phyloP scores from a whole-genome alignment of 2,329 filamentous ascomycete genomes.

The Orbilia oligospora region DNA sequence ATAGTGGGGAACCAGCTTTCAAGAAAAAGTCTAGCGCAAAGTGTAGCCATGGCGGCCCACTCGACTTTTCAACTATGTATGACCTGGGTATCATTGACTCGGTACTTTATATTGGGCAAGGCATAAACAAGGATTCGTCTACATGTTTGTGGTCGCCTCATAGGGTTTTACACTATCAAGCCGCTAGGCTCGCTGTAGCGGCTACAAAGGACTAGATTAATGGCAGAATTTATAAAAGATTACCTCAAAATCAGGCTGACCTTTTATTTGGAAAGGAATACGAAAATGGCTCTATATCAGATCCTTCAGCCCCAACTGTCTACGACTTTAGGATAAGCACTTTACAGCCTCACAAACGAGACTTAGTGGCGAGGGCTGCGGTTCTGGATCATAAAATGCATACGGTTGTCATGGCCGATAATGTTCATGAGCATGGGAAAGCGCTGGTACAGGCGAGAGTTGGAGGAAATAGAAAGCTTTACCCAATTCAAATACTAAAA shows the following conservation, averaged over 20 bases:
- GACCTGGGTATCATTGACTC: not conserved
- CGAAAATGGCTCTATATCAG: not conserved
- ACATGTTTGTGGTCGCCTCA: slow-evolving; percentile 41
- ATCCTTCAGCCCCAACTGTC: not conserved
- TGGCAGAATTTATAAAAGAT: slow-evolving; percentile 11
- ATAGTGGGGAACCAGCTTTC: slow-evolving; percentile 36
- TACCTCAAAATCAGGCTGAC: not conserved
- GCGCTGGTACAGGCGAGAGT: slow-evolving; percentile 4
- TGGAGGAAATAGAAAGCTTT: slow-evolving; percentile 20
- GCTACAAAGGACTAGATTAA: slow-evolving; percentile 41
- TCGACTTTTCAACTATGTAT: slow-evolving; percentile 23
- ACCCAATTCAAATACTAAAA: slow-evolving; percentile 31
- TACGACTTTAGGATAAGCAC: slow-evolving; percentile 14
- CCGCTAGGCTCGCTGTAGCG: not conserved
- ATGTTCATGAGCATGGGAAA: slow-evolving; percentile 38
- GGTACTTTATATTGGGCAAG: slow-evolving; percentile 23
- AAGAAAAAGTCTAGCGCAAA: slow-evolving; percentile 23
- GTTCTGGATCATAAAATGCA: slow-evolving; percentile 14
- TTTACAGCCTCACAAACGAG: slow-evolving; percentile 29
- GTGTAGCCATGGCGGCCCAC: slow-evolving; percentile 46
- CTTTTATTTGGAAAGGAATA: slow-evolving; percentile 28
- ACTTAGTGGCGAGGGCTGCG: slow-evolving; percentile 12
- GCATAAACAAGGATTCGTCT: slow-evolving; percentile 54
- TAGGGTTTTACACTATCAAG: slow-evolving; percentile 17
- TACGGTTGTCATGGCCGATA: slow-evolving; percentile 22